phyloP scores from a whole-genome alignment of 1,284 basidiomycete species.

The Butyriboletus appendiculatus region DNA sequence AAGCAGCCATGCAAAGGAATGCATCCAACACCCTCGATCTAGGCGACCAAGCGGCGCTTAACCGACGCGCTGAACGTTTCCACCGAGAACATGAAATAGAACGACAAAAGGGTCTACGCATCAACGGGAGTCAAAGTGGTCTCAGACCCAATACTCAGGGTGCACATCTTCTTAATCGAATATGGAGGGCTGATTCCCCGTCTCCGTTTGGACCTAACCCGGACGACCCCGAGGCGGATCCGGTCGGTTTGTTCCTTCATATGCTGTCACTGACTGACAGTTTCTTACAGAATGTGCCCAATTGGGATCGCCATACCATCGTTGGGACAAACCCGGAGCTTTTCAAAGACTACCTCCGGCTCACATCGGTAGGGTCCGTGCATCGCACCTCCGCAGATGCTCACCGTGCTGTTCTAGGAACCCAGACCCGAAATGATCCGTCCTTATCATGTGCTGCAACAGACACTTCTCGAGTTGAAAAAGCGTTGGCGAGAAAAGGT shows the following conservation, averaged over 20 bases:
- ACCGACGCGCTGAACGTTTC: conserved; percentile 74
- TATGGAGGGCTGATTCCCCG: conserved; percentile 46
- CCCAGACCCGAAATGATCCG: conserved; percentile 95
- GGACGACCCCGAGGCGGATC: conserved; percentile 71
- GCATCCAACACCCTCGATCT: conserved; percentile 47
- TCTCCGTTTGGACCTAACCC: conserved; percentile 44
- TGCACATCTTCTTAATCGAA: conserved; percentile 51
- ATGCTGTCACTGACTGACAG: conserved; percentile 9
- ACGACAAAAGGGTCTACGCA: conserved; percentile 53
- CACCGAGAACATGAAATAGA: conserved; percentile 82
- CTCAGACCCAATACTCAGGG: conserved; percentile 50
- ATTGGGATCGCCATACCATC: conserved; percentile 97
- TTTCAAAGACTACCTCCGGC: conserved; percentile 94
- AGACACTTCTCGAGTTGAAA: conserved; percentile 88
- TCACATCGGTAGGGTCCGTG: conserved; percentile 76
- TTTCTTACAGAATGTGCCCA: conserved; percentile 79
- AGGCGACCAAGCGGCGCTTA: conserved; percentile 66
- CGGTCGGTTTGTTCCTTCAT: conserved; percentile 47
- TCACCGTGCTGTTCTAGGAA: conserved; percentile 56
- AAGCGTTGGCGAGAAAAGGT: conserved; percentile 84
- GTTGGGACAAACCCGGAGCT: conserved; percentile 87
- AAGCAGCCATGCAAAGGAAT: conserved; percentile 50
- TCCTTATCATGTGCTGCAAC: conserved; percentile 81
- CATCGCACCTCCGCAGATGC: neutral
- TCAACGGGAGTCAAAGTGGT: conserved; percentile 35